Evolutionary conservation across 306 rosid species (phyloP), one percentile per base, ranked within the genome.

Genomic region (Castanospermum australe): DNA sequence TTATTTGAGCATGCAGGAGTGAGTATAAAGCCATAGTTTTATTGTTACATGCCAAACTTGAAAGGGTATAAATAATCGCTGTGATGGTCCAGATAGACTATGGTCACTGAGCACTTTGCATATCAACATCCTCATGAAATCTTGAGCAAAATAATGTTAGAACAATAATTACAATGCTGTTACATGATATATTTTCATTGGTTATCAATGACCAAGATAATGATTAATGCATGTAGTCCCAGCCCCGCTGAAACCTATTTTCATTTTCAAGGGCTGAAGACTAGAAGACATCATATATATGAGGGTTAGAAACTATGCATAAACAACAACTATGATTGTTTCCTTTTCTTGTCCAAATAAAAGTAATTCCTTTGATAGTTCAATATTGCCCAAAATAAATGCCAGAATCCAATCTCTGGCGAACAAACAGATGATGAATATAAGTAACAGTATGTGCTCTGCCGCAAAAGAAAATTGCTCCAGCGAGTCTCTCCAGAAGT

Each of bases 381-480:
- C 85, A 86, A 48, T 56, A 47, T 44, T 14, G 77, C 83, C 85
- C 75, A 86, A 74, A 83, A 10, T 21, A 86, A 72, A 76, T 83
- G 85, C 72, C 79, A 33, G 17, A 86, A 67, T n/a, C 84, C 86
- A 80, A 83, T 83, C 70, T 86, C 89, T 3, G 85, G 87, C 89
- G 87, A 86, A n/a, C 80, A 80, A 47, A 62, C 77, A 3, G 81
- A 61, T 0, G 87, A 81, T 18, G 87, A 83, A 79, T 83, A 86
- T 66, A 83, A 62, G 75, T 50, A 77, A 68, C 83, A 70, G 38
- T 4, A 54, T 28, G 78, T 65, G 63, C 75, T 84, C 80, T 87
- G 90, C 90, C 86, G 84, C 56, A 87, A 69, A 61, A 84, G 90
- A 73, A 84, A 87, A 79, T 87, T 87, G 81, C 90, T 87, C 67